Conservation (phyloP, 2,329 filamentous ascomycete species). For the Pseudogymnoascus sp. region DNA sequence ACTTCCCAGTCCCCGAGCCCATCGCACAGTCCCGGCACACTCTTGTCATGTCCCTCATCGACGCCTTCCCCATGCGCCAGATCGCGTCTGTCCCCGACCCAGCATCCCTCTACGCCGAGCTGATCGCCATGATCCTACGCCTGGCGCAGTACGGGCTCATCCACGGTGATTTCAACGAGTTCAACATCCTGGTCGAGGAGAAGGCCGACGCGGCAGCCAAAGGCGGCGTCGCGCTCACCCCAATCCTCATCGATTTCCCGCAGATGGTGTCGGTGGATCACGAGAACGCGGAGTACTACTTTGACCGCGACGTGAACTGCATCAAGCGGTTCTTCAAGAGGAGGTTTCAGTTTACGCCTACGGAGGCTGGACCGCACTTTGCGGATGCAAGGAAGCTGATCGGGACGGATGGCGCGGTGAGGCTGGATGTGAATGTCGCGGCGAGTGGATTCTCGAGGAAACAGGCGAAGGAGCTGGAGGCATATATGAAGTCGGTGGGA, state of each 20-base stretch:
- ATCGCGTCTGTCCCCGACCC: constrained; percentile 78
- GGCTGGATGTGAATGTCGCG: constrained; percentile 81
- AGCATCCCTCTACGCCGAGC: constrained; percentile 77
- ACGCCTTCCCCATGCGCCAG: constrained; percentile 85
- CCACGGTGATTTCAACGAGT: constrained; percentile 98
- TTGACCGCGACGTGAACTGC: constrained; percentile 90
- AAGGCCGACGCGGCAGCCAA: constrained; percentile 34
- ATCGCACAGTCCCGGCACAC: constrained; percentile 88
- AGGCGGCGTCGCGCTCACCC: constrained; percentile 45
- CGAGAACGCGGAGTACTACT: constrained; percentile 90
- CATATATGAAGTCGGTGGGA: constrained; percentile 71
- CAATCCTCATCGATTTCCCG: constrained; percentile 92
- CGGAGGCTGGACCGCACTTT: constrained; percentile 77
- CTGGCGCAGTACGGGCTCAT: constrained; percentile 84
- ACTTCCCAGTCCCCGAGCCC: constrained; percentile 83
- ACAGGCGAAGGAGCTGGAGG: constrained; percentile 89
- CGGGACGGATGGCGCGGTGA: constrained; percentile 53
- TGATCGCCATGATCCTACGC: constrained; percentile 77
- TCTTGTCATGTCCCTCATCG: constrained; percentile 89
- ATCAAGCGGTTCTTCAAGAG: constrained; percentile 90
- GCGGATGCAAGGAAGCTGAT: constrained; percentile 71
- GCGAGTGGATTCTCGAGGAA: constrained; percentile 95
- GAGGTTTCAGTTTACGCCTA: constrained; percentile 78
- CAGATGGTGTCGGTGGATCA: constrained; percentile 98
- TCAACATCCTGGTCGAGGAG: constrained; percentile 94